Evolutionary conservation across 2,329 filamentous ascomycete species (phyloP).

Genomic region (Emergomyces pasteurianus): DNA sequence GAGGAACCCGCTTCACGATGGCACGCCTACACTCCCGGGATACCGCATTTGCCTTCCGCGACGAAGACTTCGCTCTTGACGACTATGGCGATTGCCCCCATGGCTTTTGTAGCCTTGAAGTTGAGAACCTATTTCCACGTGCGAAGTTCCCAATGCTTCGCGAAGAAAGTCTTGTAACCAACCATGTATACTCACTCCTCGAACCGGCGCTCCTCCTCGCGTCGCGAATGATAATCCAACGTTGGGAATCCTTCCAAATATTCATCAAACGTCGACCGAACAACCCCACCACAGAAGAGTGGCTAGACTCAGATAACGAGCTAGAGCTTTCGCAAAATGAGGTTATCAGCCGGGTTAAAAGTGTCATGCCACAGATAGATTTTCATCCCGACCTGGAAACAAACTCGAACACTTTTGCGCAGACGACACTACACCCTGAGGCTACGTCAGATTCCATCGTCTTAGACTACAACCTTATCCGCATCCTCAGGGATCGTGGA

Average conservation of each 20-base stretch:
- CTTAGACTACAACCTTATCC: conserved; percentile 6
- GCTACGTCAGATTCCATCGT: conserved; percentile 2
- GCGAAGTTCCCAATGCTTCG: neutral
- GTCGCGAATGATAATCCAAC: conserved; percentile 2
- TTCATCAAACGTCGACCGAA: conserved; percentile 2
- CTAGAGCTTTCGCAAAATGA: neutral
- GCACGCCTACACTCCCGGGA: neutral
- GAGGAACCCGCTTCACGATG: too few relatives aligned
- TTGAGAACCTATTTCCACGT: neutral
- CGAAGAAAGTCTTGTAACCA: neutral
- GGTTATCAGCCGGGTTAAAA: conserved; percentile 1
- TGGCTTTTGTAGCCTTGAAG: neutral
- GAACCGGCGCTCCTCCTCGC: neutral
- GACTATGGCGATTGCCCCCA: neutral
- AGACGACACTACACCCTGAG: conserved; percentile 1
- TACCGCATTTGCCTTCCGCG: neutral
- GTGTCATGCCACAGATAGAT: conserved; percentile 3
- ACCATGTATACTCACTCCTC: neutral
- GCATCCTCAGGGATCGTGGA: neutral
- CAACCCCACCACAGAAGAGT: conserved; percentile 1
- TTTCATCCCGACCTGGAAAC: neutral
- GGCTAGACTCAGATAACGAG: conserved; percentile 3
- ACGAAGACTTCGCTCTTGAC: neutral
- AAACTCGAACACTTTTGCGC: neutral
- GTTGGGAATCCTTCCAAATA: conserved; percentile 1